Percentiles rank a stretch among this genome's conserved stretches.
Evolutionary conservation across 2,329 filamentous ascomycete genomes (phyloP).

Genomic region (Chalaropsis thielavioides): DNA sequence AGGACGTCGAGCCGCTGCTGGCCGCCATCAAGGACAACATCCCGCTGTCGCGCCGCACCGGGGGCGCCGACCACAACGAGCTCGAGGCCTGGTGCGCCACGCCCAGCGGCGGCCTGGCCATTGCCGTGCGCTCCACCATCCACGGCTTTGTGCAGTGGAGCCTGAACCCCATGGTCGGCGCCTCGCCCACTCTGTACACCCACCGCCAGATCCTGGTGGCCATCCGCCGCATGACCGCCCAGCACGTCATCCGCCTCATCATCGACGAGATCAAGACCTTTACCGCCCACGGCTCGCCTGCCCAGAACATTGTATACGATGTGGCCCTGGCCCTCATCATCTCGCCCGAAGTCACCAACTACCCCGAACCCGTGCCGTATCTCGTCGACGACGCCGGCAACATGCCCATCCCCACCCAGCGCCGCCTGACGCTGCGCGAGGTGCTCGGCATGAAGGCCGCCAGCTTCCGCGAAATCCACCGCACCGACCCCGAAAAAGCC

Average conservation of each 20-base stretch:
- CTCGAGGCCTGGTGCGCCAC: slow-evolving; percentile 51
- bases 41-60: slow-evolving; percentile 44
- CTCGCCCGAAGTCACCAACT: slow-evolving; percentile 43
- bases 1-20: slow-evolving; percentile 55
- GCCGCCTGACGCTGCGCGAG: slow-evolving; percentile 42
- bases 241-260: slow-evolving; percentile 44
- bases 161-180: slow-evolving; percentile 38
- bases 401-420: slow-evolving; percentile 28
- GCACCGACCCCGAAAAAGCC: slow-evolving; percentile 41
- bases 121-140: slow-evolving; percentile 45
- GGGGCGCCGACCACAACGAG: slow-evolving; percentile 49
- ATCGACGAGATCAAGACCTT: slow-evolving; percentile 44
- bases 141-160: slow-evolving; percentile 54
- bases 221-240: slow-evolving; percentile 16
- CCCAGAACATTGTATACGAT: slow-evolving; percentile 47
- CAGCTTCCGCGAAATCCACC: slow-evolving; percentile 41
- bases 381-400: slow-evolving; percentile 27
- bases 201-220: slow-evolving; percentile 54
- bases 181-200: slow-evolving; percentile 51
- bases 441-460: slow-evolving; percentile 44
- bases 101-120: slow-evolving; percentile 39
- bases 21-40: slow-evolving; percentile 48
- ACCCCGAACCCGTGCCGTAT: slow-evolving; percentile 23
- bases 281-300: slow-evolving; percentile 38
- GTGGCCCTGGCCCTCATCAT: slow-evolving; percentile 55